These are phyloP conservation scores for Neltuma alba DNA, from an alignment of 306 rosid genomes.

Conservation along the genomic window DNA sequence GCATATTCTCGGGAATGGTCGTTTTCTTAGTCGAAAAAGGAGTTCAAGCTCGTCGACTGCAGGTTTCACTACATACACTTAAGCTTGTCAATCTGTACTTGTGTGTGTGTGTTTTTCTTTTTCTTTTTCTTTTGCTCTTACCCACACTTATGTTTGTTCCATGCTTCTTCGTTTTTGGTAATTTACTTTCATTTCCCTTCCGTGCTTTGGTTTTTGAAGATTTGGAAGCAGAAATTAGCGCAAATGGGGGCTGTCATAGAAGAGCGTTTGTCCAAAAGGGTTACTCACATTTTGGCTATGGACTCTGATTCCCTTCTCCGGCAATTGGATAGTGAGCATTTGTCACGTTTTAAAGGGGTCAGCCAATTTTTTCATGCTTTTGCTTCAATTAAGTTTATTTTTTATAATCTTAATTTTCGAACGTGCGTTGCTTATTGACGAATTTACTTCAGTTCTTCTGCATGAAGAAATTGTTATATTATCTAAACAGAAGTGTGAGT, in stretches of 20 bases:
- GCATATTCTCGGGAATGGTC: conserved; percentile 71
- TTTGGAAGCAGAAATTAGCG: conserved; percentile 86
- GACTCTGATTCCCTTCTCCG: conserved; percentile 57
- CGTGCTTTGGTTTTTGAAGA: conserved; percentile 39
- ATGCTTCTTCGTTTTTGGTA: not conserved
- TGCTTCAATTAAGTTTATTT: not conserved
- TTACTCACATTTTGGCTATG: conserved; percentile 73
- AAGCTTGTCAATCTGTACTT: not conserved
- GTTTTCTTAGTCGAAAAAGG: conserved; percentile 66
- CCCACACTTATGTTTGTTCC: not conserved
- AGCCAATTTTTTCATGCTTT: conserved; percentile 18
- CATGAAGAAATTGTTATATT: not conserved
- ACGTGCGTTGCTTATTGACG: not conserved
- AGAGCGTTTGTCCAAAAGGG: conserved; percentile 59
- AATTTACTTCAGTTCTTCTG: not conserved
- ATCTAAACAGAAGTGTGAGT: not conserved
- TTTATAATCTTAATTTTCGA: not conserved
- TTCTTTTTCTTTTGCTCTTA: not conserved
- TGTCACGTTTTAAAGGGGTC: conserved; percentile 80
- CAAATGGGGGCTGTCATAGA: conserved; percentile 80
- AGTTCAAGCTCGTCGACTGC: conserved; percentile 79
- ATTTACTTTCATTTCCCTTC: not conserved
- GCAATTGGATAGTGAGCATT: conserved; percentile 49
- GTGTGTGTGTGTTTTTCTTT: not conserved
- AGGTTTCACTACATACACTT: conserved; percentile 43